Evolutionary conservation across 2,329 filamentous ascomycete species (phyloP).

Genomic region (Didymella lethalis): DNA sequence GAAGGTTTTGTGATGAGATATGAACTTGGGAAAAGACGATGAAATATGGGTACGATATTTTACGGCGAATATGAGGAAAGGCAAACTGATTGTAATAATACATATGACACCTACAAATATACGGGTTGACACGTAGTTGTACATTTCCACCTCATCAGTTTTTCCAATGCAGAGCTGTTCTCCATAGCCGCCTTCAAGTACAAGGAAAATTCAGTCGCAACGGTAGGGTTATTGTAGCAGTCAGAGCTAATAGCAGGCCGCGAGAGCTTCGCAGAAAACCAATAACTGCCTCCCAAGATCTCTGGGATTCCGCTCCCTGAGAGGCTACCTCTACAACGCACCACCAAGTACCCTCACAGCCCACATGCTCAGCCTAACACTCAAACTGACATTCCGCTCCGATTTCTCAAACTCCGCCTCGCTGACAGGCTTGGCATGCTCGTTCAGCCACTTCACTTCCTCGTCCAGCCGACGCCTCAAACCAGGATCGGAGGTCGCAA

Average conservation of each 20-base stretch:
- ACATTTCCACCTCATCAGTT: neutral
- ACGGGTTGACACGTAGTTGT: neutral
- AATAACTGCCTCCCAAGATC: no score
- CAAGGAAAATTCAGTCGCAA: no score
- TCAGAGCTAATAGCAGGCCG: no score
- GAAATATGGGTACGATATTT: neutral
- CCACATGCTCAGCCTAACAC: constrained; percentile 92
- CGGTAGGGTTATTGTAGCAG: no score
- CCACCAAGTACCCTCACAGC: constrained; percentile 86
- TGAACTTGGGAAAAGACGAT: neutral
- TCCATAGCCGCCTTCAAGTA: no score
- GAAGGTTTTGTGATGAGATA: neutral
- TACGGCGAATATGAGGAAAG: neutral
- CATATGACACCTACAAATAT: neutral
- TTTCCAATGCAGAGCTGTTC: no score
- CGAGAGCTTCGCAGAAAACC: no score
- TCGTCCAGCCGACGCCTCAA: constrained; percentile 77
- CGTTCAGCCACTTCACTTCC: constrained; percentile 82
- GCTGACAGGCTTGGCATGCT: constrained; percentile 73
- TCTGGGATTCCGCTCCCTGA: no score
- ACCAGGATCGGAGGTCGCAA: constrained; percentile 78
- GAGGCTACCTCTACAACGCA: constrained; percentile 66
- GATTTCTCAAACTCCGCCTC: constrained; percentile 80
- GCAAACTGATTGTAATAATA: neutral
- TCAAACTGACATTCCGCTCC: constrained; percentile 83